A percentile compares a stretch with the other conserved stretches of the same genome.
Conservation (phyloP, 352 stramenopile genomes). For the Pythium phragmiticola region DNA sequence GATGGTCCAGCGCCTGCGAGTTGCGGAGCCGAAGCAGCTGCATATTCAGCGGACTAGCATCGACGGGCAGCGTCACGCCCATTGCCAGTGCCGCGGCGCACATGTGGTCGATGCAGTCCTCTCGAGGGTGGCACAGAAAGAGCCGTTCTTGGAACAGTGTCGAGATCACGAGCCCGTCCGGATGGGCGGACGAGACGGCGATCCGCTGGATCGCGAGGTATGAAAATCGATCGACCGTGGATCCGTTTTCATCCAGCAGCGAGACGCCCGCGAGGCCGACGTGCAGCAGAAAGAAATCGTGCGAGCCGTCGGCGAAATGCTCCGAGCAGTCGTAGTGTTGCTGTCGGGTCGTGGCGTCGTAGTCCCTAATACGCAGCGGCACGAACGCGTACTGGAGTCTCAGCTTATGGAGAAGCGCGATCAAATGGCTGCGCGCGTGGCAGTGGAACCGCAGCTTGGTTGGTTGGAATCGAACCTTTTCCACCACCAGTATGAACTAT, state of each 20-base stretch:
- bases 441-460: conserved; percentile 59
- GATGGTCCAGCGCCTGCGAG: conserved; percentile 50
- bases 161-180: conserved; percentile 56
- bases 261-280: conserved; percentile 47
- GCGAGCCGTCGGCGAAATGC: conserved; percentile 63
- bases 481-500: conserved; percentile 58
- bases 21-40: conserved; percentile 61
- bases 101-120: conserved; percentile 65
- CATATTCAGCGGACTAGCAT: conserved; percentile 40
- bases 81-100: conserved; percentile 41
- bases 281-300: conserved; percentile 50
- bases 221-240: conserved; percentile 41
- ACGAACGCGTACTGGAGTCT: conserved; percentile 42
- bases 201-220: conserved; percentile 58
- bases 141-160: conserved; percentile 67
- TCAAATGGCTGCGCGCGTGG: conserved; percentile 47
- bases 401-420: conserved; percentile 51
- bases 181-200: conserved; percentile 40
- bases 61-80: conserved; percentile 41
- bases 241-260: conserved; percentile 52
- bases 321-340: conserved; percentile 62
- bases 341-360: conserved; percentile 22
- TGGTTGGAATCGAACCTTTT: conserved; percentile 62
- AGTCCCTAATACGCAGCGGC: conserved; percentile 30
- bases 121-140: conserved; percentile 58